These are phyloP conservation scores for Helianthus annuus DNA, from an alignment of 129 eudicot genomes.

Conservation along the genomic window DNA sequence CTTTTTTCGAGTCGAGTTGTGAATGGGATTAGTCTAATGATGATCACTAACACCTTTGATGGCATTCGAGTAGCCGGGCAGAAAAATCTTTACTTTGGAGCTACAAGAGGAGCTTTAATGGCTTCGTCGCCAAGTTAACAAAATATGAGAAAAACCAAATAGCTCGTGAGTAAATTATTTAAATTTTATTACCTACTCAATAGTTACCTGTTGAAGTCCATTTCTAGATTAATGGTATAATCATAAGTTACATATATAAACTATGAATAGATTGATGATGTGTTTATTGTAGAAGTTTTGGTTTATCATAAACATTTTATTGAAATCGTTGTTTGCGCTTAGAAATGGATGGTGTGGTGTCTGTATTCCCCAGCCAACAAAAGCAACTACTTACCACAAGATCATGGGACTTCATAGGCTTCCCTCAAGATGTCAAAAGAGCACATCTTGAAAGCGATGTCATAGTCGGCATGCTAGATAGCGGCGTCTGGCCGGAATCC, in stretches of 20 bases:
- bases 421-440: constrained; percentile 35
- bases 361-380: constrained; percentile 51
- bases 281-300: too few species aligned
- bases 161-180: constrained; percentile 29
- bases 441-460: constrained; percentile 42
- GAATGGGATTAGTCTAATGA: not conserved
- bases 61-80: constrained; percentile 45
- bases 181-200: not conserved
- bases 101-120: constrained; percentile 67
- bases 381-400: constrained; percentile 65
- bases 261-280: too few species aligned
- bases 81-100: constrained; percentile 56
- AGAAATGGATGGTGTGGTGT: constrained; percentile 65
- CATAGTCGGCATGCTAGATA: constrained; percentile 46
- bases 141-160: constrained; percentile 37
- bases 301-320: not conserved
- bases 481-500: constrained; percentile 57
- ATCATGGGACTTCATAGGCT: constrained; percentile 72
- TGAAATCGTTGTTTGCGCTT: not conserved
- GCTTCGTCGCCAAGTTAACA: constrained; percentile 65
- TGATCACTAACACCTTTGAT: not conserved
- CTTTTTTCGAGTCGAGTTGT: too few species aligned
- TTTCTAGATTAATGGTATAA: not conserved
- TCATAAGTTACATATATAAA: not conserved
- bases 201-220: not conserved